Conservation (phyloP, 2,329 filamentous ascomycete species). For the Zopfia rhizophila region DNA sequence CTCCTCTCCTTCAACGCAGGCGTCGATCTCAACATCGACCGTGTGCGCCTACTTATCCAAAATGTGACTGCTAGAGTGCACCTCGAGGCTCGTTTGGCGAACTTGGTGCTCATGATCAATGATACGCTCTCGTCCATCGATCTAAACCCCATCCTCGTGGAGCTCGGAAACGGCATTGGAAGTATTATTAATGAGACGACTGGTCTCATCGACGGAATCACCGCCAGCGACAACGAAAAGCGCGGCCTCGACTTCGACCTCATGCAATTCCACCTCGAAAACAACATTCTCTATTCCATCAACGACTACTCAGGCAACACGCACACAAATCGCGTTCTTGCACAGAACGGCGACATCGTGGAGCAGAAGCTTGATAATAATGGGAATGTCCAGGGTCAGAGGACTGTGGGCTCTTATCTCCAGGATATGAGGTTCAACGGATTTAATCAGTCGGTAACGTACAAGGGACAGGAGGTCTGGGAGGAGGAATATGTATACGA, state of each 20-base stretch:
- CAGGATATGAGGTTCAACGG: slow-evolving; percentile 67
- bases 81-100: slow-evolving; percentile 69
- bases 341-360: slow-evolving; percentile 65
- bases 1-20: slow-evolving; percentile 70
- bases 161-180: slow-evolving; percentile 62
- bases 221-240: slow-evolving; percentile 26
- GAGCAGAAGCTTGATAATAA: slow-evolving; percentile 66
- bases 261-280: slow-evolving; percentile 59
- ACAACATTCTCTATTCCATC: slow-evolving; percentile 70
- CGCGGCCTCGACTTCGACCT: slow-evolving; percentile 44
- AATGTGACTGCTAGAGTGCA: slow-evolving; percentile 68
- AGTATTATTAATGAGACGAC: slow-evolving; percentile 58
- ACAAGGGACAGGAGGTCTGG: slow-evolving; percentile 58
- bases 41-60: slow-evolving; percentile 66
- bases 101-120: slow-evolving; percentile 68
- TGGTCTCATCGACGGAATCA: slow-evolving; percentile 34
- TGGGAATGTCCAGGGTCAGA: slow-evolving; percentile 57
- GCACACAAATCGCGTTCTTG: slow-evolving; percentile 65
- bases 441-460: slow-evolving; percentile 53
- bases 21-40: slow-evolving; percentile 67
- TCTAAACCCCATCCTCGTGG: slow-evolving; percentile 68
- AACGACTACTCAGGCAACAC: slow-evolving; percentile 68
- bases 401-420: slow-evolving; percentile 61
- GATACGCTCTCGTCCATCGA: slow-evolving; percentile 69
- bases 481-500: slow-evolving; percentile 66